Conservation (phyloP, 305 asterid genomes). For the Salvia sclarea region DNA sequence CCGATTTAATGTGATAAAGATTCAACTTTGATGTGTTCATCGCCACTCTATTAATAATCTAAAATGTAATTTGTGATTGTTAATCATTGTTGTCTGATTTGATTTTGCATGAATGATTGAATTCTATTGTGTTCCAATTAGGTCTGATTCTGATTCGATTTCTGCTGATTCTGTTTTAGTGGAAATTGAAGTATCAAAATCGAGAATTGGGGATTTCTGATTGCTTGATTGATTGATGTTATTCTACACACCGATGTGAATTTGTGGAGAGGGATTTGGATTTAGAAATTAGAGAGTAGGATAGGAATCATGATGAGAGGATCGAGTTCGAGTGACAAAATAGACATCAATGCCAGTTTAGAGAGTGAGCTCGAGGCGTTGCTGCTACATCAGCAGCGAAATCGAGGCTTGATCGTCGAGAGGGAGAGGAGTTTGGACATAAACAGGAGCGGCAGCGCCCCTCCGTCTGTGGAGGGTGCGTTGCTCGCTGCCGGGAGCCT, state of each 20-base stretch:
- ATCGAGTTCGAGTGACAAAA: conserved; percentile 49
- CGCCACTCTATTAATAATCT: not conserved
- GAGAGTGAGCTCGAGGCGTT: conserved; percentile 53
- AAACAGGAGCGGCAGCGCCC: conserved; percentile 83
- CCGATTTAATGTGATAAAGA: conserved; percentile 3
- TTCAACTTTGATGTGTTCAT: not conserved
- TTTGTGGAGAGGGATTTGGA: conserved; percentile 29
- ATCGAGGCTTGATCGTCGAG: conserved; percentile 45
- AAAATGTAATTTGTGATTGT: not conserved
- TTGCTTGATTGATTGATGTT: not conserved
- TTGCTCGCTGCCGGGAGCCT: conserved; percentile 59
- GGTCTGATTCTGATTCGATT: conserved; percentile 21
- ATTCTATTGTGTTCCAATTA: conserved; percentile 2
- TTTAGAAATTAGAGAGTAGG: conserved; percentile 26
- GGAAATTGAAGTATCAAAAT: conserved; percentile 23
- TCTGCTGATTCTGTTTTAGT: not conserved
- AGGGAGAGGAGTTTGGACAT: conserved; percentile 57
- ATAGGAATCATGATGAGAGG: conserved; percentile 47
- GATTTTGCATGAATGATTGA: not conserved
- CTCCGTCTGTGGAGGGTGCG: conserved; percentile 76
- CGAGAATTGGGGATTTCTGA: conserved; percentile 22
- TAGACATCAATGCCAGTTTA: conserved; percentile 39
- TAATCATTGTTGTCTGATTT: conserved; percentile 5
- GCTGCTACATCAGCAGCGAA: conserved; percentile 45
- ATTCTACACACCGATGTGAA: conserved; percentile 36